Conservation (phyloP, 192 early-diverging fungal genomes). For the Podila epigama region DNA sequence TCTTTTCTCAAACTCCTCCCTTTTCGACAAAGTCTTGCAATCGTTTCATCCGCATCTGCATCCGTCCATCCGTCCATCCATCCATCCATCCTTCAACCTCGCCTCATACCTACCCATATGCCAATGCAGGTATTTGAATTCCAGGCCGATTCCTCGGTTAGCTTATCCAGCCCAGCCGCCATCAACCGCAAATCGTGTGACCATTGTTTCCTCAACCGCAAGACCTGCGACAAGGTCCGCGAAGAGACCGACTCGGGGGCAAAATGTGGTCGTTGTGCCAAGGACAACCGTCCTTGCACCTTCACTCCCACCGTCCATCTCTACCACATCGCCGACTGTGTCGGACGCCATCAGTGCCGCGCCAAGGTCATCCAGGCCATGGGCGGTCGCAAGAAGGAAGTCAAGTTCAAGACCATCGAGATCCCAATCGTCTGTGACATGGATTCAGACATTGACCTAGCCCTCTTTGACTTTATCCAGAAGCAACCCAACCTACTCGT, state of each 20-base stretch:
- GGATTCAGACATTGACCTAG: slow-evolving; percentile 20
- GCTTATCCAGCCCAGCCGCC: slow-evolving; percentile 40
- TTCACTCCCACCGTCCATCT: slow-evolving; percentile 47
- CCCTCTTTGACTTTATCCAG: slow-evolving; percentile 44
- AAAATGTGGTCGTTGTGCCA: slow-evolving; percentile 44
- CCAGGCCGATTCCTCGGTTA: slow-evolving; percentile 42
- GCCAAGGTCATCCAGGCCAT: slow-evolving; percentile 50
- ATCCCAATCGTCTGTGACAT: slow-evolving; percentile 48
- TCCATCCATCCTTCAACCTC: not conserved
- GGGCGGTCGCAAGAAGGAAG: slow-evolving; percentile 46
- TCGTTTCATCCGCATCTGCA: no score
- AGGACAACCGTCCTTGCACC: slow-evolving; percentile 47
- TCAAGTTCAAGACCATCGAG: slow-evolving; percentile 44
- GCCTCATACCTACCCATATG: not conserved
- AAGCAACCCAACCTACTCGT: slow-evolving; percentile 41
- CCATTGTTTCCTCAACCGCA: slow-evolving; percentile 46
- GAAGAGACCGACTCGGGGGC: slow-evolving; percentile 28
- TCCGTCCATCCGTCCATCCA: no score
- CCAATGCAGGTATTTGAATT: slow-evolving; percentile 49
- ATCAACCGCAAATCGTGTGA: slow-evolving; percentile 45
- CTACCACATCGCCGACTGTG: slow-evolving; percentile 48
- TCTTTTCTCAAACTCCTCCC: not conserved
- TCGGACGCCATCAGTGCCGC: slow-evolving; percentile 47
- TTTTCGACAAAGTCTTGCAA: no score
- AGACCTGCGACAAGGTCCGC: slow-evolving; percentile 49